A percentile compares a stretch with the other conserved stretches of the same genome.
Conservation (phyloP, 2,329 filamentous ascomycete genomes). For the Pestalotiopsis fici region DNA sequence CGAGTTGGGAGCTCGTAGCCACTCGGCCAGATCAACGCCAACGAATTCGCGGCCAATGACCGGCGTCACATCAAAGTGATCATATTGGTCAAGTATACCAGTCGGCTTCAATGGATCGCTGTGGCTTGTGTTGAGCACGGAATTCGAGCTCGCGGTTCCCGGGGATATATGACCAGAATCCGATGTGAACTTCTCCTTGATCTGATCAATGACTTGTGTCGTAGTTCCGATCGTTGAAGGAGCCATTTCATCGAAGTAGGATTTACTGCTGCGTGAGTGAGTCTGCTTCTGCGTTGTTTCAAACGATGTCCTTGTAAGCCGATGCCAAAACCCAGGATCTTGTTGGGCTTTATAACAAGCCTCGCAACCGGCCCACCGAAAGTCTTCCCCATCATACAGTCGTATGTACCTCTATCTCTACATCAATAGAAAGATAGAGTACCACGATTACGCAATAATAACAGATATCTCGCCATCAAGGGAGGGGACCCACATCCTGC, state of each 20-base stretch:
- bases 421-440: not conserved
- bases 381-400: not conserved
- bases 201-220: slow-evolving; percentile 18
- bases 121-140: slow-evolving; percentile 21
- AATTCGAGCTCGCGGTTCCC: not conserved
- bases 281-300: no score
- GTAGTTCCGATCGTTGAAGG: slow-evolving; percentile 24
- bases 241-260: slow-evolving; percentile 14
- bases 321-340: no score
- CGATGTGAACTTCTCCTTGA: slow-evolving; percentile 22
- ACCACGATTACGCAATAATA: not conserved
- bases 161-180: slow-evolving; percentile 5
- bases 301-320: no score
- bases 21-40: slow-evolving; percentile 60
- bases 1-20: slow-evolving; percentile 60
- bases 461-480: not conserved
- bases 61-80: slow-evolving; percentile 61
- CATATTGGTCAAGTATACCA: slow-evolving; percentile 51
- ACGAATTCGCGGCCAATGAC: slow-evolving; percentile 63
- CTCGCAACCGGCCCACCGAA: no score
- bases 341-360: no score
- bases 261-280: no score
- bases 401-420: not conserved
- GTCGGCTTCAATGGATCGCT: slow-evolving; percentile 45
- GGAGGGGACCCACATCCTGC: not conserved